Conservation (phyloP, 345 rosid species). For the Microcos paniculata region DNA sequence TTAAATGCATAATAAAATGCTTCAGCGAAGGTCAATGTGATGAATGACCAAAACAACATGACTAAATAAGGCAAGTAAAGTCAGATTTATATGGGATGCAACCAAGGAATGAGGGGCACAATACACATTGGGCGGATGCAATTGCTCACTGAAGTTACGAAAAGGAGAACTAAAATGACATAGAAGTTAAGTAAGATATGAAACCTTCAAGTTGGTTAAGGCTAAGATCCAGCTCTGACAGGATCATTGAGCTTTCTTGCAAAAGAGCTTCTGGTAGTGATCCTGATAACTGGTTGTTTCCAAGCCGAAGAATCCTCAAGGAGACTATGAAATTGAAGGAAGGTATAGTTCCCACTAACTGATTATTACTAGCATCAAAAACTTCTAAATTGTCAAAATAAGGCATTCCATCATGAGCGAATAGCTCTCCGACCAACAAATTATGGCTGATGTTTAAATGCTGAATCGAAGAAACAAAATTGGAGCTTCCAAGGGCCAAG, state of each 20-base stretch:
- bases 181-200: not conserved
- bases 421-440: slow-evolving; percentile 58
- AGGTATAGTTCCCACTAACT: slow-evolving; percentile 63
- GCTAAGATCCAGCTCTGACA: slow-evolving; percentile 87
- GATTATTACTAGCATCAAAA: slow-evolving; percentile 82
- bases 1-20: not conserved
- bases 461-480: slow-evolving; percentile 63
- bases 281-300: slow-evolving; percentile 67
- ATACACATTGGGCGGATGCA: not conserved
- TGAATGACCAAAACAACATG: not conserved
- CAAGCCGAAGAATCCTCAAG: slow-evolving; percentile 66
- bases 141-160: not conserved
- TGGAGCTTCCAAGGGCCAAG: slow-evolving; percentile 56
- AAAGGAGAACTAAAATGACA: not conserved
- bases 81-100: not conserved
- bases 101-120: not conserved
- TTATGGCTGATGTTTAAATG: slow-evolving; percentile 67
- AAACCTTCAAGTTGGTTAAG: slow-evolving; percentile 74
- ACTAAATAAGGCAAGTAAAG: not conserved
- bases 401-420: slow-evolving; percentile 77
- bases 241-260: slow-evolving; percentile 71
- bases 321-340: slow-evolving; percentile 77
- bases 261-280: slow-evolving; percentile 62
- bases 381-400: slow-evolving; percentile 85
- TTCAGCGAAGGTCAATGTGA: not conserved